These are phyloP conservation scores for Paspalum notatum DNA, from an alignment of 176 grass and related monocot species.

Conservation along the genomic window DNA sequence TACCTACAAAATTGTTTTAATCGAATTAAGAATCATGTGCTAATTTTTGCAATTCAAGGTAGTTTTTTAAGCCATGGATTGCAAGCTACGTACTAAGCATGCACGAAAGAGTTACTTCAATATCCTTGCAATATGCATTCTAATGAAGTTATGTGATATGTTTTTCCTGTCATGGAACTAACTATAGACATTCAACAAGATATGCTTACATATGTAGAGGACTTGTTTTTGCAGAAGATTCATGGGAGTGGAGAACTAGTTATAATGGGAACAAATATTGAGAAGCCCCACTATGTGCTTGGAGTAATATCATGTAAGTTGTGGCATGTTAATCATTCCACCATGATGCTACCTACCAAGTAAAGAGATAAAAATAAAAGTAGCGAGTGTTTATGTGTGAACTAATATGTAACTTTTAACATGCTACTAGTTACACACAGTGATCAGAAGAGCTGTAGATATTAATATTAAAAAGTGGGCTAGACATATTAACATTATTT, in stretches of 20 bases:
- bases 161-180: no score
- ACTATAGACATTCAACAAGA: not conserved
- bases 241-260: constrained; percentile 43
- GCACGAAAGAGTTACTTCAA: no score
- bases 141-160: no score
- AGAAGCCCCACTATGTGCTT: constrained; percentile 39
- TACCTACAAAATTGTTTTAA: no score
- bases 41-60: not conserved
- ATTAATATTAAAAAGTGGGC: not conserved
- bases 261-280: constrained; percentile 40
- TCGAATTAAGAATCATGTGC: no score
- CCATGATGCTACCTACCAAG: not conserved
- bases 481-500: not conserved
- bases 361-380: no score
- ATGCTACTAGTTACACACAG: not conserved
- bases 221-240: constrained; percentile 41
- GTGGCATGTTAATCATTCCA: not conserved
- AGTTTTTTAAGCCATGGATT: no score
- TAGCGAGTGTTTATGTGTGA: no score
- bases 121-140: no score
- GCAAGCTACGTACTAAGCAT: no score
- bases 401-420: no score
- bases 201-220: not conserved
- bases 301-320: constrained; percentile 56
- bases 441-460: not conserved